Base-by-base conservation (phyloP, 306 rosid species). In the Betula pendula region DNA sequence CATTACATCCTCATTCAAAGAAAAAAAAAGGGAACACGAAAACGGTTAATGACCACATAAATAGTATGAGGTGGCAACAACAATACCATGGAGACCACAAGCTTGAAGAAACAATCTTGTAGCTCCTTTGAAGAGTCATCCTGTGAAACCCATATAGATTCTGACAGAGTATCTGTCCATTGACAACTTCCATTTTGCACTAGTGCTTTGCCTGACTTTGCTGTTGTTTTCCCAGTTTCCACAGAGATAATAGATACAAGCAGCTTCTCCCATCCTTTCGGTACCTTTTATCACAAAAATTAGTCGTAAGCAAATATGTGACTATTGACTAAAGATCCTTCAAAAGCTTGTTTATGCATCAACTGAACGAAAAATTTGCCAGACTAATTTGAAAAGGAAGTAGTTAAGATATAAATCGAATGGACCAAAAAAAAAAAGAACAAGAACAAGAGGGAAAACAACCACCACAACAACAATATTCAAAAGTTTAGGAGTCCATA, bases 241-340 rank as follows among this genome's bases (percentile, higher is more conserved):
- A 75, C 49, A 1, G 90, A 85, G 53, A 78, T 74, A 62, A 84
- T 73, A 70, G 91, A 87, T 70, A 89, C 83, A 79, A 84, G 82
- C 71, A 89, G 79, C 83, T 87, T 89, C 77, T 89, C 91, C 91
- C 91, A 89, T 40, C 94, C 94, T 80, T 85, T 85, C 44, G 94
- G 90, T 33, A 89, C 90, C 94, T 85, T 75, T 55, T 45, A 38
- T 24, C 12, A 15, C 5, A 14, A 27, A 62, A 31, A 62, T 0
- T 3, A 33, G 24, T 59, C 7, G 45, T 33, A 31, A 63, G 45
- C 44, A 63, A 15, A 63, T 15, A 33, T 63, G 69, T 8, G n/a
- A 63, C 69, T 63, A 16, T 19, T 33, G 40, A 63, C 69, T 29
- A 63, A 63, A 63, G 20, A 63, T 33, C 15, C 67, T 63, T 63